Percentiles rank a stretch among this genome's conserved stretches.
Evolutionary conservation across 768 basidiomycete species (phyloP).

Genomic region (Mycena venus): DNA sequence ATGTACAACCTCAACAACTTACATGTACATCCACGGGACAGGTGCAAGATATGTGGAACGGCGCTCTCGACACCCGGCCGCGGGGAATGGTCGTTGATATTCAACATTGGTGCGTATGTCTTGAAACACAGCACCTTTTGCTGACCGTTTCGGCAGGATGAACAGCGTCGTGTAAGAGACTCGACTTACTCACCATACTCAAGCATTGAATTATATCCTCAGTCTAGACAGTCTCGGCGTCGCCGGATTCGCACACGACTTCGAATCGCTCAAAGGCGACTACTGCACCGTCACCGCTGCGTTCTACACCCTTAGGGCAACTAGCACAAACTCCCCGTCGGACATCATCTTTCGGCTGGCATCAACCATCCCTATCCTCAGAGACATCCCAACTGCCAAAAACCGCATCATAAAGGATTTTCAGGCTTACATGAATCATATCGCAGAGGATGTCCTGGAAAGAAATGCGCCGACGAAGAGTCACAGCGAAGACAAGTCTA

Average conservation of each 20-base stretch:
- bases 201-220: background rate
- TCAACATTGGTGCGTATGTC: slow-evolving; percentile 24
- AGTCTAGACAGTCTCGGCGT: slow-evolving; percentile 51
- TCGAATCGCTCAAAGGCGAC: slow-evolving; percentile 49
- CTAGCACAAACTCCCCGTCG: background rate
- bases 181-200: background rate
- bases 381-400: slow-evolving; percentile 15
- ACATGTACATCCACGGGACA: no score
- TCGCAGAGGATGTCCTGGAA: slow-evolving; percentile 10
- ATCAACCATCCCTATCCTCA: background rate
- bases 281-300: slow-evolving; percentile 41
- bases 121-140: background rate
- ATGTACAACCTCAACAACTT: no score
- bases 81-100: slow-evolving; percentile 31
- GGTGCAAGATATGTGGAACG: slow-evolving; percentile 18
- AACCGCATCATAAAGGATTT: slow-evolving; percentile 28
- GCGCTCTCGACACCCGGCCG: slow-evolving; percentile 17
- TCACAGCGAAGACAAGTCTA: background rate
- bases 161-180: slow-evolving; percentile 29
- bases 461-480: background rate
- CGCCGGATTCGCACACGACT: slow-evolving; percentile 53
- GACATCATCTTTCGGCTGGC: slow-evolving; percentile 23
- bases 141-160: slow-evolving; percentile 17
- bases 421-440: background rate
- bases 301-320: slow-evolving; percentile 23